These are phyloP conservation scores for Blastobotrys attinorum DNA, from an alignment of 805 yeast genomes.

Conservation along the genomic window DNA sequence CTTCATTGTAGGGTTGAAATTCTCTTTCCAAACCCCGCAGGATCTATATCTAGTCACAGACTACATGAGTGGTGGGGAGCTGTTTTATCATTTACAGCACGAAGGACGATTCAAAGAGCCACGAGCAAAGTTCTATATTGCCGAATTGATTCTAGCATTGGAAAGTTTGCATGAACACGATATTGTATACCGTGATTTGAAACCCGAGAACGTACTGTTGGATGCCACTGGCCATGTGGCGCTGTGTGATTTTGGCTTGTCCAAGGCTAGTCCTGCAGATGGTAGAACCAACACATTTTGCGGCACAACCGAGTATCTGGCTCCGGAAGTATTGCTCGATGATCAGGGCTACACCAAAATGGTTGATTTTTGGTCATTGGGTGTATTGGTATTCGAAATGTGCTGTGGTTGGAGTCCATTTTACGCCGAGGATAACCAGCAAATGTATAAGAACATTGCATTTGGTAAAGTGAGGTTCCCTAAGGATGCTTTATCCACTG, in stretches of 20 bases:
- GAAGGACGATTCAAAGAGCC: constrained; percentile 92
- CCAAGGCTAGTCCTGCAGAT: constrained; percentile 83
- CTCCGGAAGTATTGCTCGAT: constrained; percentile 92
- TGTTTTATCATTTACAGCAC: constrained; percentile 93
- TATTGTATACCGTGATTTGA: constrained; percentile 92
- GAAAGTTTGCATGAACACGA: constrained; percentile 94
- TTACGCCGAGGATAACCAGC: constrained; percentile 95
- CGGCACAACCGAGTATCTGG: constrained; percentile 96
- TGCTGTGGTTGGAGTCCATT: constrained; percentile 99
- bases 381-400: constrained; percentile 96
- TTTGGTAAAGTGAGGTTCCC: constrained; percentile 98
- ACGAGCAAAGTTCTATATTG: constrained; percentile 93
- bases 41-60: constrained; percentile 93
- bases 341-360: constrained; percentile 96
- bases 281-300: constrained; percentile 95
- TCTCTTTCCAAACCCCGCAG: constrained; percentile 90
- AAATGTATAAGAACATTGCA: constrained; percentile 98
- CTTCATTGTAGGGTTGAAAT: constrained; percentile 93
- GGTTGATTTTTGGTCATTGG: constrained; percentile 99
- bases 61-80: constrained; percentile 97
- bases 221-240: constrained; percentile 98
- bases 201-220: constrained; percentile 90
- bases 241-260: constrained; percentile 92
- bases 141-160: constrained; percentile 86
- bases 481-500: constrained; percentile 84